Base-by-base conservation (phyloP, 352 stramenopile genomes). In the Phytophthora sojae region DNA sequence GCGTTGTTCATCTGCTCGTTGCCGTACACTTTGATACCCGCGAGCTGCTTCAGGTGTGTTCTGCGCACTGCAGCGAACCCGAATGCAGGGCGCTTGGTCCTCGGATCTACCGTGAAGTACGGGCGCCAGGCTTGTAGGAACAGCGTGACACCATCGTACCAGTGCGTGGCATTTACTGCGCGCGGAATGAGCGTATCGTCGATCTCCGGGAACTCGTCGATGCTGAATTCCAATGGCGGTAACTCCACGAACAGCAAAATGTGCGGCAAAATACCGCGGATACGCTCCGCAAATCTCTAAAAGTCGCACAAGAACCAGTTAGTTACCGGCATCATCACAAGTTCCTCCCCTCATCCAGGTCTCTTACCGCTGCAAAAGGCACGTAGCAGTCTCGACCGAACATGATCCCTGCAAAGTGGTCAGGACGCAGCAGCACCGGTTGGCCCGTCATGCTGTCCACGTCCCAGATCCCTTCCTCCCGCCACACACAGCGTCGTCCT, bases 121-220 rank as follows among this genome's bases (percentile, higher is more conserved):
- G 89, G 75, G 8, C 79, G 63, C 84, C 86, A 95, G 1, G 61
- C 66, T 21, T 82, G 86, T 17, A 95, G 50, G 55, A 98, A 96
- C 6, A 98, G 74, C 61, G 92, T 97, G 15, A 95, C 81, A 9
- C 88, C 90, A 69, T 98, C 92, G 71, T 98, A 98, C 89, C 91
- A 98, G 70, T 98, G 93, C 9, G 83, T 96, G 4, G 88, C 89
- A 45, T 96, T 96, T n/a, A 94, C 80, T 0, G 85, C 86, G n/a
- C 77, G 82, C 17, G 88, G 85, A 30, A 94, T 72, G 19, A 81
- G 65, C 2, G 67, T 76, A 9, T 77, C 59, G 6, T 86, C 76
- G 55, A 96, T 88, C 9, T 88, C 77, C 2, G 89, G 89, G 63
- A 96, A 96, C 56, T 78, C 73, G n/a, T 79, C 85, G 9, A 70